Evolutionary conservation across 495 filamentous ascomycete species (phyloP), one percentile per base, ranked within the genome.

Genomic region (Aspergillus ostianus): DNA sequence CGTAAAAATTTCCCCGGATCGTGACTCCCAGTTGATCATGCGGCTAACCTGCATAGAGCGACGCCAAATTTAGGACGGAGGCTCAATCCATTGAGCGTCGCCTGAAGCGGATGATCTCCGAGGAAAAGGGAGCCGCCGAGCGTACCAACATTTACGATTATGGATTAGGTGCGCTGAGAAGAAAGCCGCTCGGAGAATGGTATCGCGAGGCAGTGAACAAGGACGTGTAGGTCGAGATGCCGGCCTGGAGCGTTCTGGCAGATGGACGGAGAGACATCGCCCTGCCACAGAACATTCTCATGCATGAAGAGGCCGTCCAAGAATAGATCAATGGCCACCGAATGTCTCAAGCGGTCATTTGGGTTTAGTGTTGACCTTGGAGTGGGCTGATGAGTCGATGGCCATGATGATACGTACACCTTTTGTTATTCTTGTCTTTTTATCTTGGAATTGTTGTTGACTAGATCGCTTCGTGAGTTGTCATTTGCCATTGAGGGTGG

Each of bases 151-250:
- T 46, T 5, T 32, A 54, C 18, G 52, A 54, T 30, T 54, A 44
- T 54, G 52, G 52, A 44, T 21, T 54, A 19, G 30, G 32, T 17
- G 10, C 30, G 36, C 52, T 54, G 20, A 20, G 52, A 10, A 32
- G 52, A 21, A 54, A 45, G 12, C 52, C 52, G 45, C 27, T 54
- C 0, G 30, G 52, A 15, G 52, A 54, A 26, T 54, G 52, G 52
- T 54, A 54, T 26, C 17, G 12, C 7, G 32, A 54, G n/a, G 9
- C 20, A 9, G 23, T 51, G 27, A 13, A 15, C 15, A 29, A 8
- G 9, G 29, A 17, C n/a, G 20, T 19, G 18, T 53, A 36, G 18
- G 29, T 20, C 29, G n/a, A 27, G 36, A 29, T 20, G 29, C 36
- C 15, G 10, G 36, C 13, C 36, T 41, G 3, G 13, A 13, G 12